A percentile compares a stretch with the other conserved stretches of the same genome.
These are phyloP conservation scores for Mrakia gelida DNA, from an alignment of 768 basidiomycete genomes.

Conservation along the genomic window DNA sequence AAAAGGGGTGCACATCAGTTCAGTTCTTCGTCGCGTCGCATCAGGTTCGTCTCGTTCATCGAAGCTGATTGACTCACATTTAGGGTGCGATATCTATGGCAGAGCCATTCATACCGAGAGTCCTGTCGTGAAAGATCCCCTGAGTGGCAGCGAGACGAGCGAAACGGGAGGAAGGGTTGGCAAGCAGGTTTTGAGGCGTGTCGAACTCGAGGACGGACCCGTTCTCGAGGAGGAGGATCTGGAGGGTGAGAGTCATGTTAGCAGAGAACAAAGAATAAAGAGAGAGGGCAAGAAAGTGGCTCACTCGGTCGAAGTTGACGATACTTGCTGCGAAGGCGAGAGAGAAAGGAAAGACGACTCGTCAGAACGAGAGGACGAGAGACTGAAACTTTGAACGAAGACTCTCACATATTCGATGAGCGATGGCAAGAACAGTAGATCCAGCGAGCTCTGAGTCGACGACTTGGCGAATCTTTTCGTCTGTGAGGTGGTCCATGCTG, in stretches of 20 bases:
- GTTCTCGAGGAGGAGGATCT: conserved; percentile 21
- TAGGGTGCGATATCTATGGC: too few relatives aligned
- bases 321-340: neutral
- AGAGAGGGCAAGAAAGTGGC: neutral
- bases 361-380: neutral
- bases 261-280: neutral
- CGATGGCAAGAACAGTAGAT: conserved; percentile 33
- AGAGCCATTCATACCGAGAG: too few relatives aligned
- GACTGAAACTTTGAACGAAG: neutral
- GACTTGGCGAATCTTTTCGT: conserved; percentile 33
- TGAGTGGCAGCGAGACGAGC: neutral
- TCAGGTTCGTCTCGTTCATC: too few relatives aligned
- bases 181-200: conserved; percentile 4
- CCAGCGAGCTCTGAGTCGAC: conserved; percentile 31
- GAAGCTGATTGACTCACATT: too few relatives aligned
- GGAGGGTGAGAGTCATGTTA: neutral
- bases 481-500: conserved; percentile 37
- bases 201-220: conserved; percentile 13
- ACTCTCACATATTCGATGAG: conserved; percentile 25
- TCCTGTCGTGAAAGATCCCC: neutral
- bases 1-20: too few relatives aligned
- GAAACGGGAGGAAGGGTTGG: neutral
- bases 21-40: too few relatives aligned
- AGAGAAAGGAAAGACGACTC: neutral
- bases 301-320: neutral